Evolutionary conservation across 805 yeast species (phyloP), one percentile per base, ranked within the genome.

Genomic region (Candida ulmi): DNA sequence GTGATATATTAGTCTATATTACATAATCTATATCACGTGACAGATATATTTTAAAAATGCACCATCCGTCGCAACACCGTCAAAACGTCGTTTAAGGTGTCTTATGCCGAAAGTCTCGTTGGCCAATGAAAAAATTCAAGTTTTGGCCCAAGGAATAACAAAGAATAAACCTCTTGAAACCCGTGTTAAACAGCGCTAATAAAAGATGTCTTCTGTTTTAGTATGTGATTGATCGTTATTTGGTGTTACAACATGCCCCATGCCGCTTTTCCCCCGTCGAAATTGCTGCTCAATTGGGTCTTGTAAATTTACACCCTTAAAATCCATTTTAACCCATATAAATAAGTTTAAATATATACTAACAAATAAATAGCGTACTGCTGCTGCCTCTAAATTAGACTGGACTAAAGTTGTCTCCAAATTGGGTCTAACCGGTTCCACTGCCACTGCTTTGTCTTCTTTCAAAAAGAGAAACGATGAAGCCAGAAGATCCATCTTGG

Each of bases 401-500:
- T 93, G 98, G 97, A 80, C 93, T 60, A 83, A 83, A 71, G 80
- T 93, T 62, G 77, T 86, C 63, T 70, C 90, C 52, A 79, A 88
- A 53, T 76, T 93, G 61, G 96, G 96, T 44, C 76, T 93, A 61
- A 79, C 96, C 45, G 99, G 99, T 47, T 70, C 81, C 61, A 93
- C 99, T 47, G 95, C 96, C 44, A 61, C 85, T 39, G 78, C 95
- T 33, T 73, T 93, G 64, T 78, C 93, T 39, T 77, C 95, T 24
- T 93, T 93, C 83, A 90, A 90, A 72, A 91, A 93, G 86, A 87
- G 99, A 78, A 83, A 88, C 68, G 99, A 93, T 61, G 98, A 93
- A 65, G 98, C 98, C 54, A 84, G 88, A 74, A 83, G 87, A 71
- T 76, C 75, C 57, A 71, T 86, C 55, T 69, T 74, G 54, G 83